Evolutionary conservation across 257 asterid genomes (phyloP), one percentile per base, ranked within the genome.

Genomic region (Rehmannia glutinosa): DNA sequence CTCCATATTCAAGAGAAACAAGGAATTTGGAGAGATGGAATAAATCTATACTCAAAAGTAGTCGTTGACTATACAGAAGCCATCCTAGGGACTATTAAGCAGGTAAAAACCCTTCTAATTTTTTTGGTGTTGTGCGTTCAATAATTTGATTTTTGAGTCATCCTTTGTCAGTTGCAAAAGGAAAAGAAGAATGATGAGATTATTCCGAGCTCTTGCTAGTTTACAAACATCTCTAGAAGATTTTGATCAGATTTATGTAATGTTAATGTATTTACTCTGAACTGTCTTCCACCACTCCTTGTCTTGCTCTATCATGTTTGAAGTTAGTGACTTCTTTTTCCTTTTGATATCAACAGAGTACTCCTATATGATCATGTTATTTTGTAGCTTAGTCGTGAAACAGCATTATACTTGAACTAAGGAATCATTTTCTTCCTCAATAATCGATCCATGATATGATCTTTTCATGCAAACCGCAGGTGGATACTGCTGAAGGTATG

Each of bases 21-120:
- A 56, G 99, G 92, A 57, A 94, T 94, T 70, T 73, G 42, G 81
- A 85, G 99, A 82, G 94, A 94, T 58, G 97, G 97, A 47, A 75
- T 91, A 69, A 74, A 91, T 75, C 78, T 94, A 57, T 88, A 81
- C 87, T 94, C 99, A 70, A 80, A 84, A 74, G 78, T 94, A 21
- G 83, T 75, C 2, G 73, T 90, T 69, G 96, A 91, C 77, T 94
- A 75, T 64, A 87, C 99, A 21, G 95, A 87, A 79, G 99, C 96
- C 78, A 86, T 94, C 76, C 77, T 94, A 56, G 99, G 99, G 81
- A 78, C 88, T 16, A 75, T 77, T 73, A 78, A 80, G 73, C 83
- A 88, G 97, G 97, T 94, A 86, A 69, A 69, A 73, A 56, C 28
- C 45, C 61, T 49, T 71, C 30, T 62, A 57, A 41, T 16, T 53